Base-by-base conservation (phyloP, 352 stramenopile genomes). In the Vaucheria bursata region DNA sequence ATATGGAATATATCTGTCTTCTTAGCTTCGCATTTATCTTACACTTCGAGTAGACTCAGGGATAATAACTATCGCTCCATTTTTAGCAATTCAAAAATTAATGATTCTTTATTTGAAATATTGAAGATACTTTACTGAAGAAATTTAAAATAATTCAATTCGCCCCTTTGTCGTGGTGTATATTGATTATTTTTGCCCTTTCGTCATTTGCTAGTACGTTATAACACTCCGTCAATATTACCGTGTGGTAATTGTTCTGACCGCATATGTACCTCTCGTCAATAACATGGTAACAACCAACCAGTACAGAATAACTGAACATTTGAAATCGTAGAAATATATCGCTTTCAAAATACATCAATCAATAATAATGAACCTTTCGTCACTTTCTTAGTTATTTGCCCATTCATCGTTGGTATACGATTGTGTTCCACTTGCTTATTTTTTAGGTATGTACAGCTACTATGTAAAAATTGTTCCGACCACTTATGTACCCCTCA, bases 271-370 rank as follows among this genome's bases (percentile, higher is more conserved):
- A 71, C 92, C 91, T 68, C 82, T 97, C 29, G 91, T 91, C 8
- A 91, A 91, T 32, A 88, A 85, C 1, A 88, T 85, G 4, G 91
- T 97, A 77, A 85, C 90, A 66, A 96, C 91, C 29, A 98, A 98
- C 85, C 95, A 99, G 88, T 99, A 97, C 87, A 97, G 90, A n/a
- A 94, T 96, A 5, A 98, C 95, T 8, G 93, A 98, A 81, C 93
- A 98, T 87, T 91, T 98, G 74, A 36, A 91, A 33, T 8, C 37
- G 1, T 12, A 1, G 40, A 1, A 18, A 0, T 32, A 40, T 29
- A 12, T 1, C 25, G 18, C 25, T 31, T 8, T 69, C 25, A 3
- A 66, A 34, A 66, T 18, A 18, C 18, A 59, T 18, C 45, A 18
- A 59, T 18, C 45, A 59, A 18, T 18, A 59, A 18, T 18, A 18